Conservation (phyloP, 169 alveolate genomes). For the Plasmodium chabaudi region DNA sequence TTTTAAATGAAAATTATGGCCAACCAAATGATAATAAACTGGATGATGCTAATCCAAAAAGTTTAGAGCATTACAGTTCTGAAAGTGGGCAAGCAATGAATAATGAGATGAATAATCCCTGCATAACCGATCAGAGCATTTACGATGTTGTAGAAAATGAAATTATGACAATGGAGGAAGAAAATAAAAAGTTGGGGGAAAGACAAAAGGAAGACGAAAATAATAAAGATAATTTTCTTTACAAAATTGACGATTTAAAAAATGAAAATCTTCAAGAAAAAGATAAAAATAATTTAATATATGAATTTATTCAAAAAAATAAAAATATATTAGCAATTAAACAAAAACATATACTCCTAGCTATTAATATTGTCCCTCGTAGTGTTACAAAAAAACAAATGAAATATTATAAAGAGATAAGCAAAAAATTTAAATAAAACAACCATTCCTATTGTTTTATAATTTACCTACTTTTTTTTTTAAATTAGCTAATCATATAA, state of each 20-base stretch:
- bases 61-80: no score
- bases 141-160: not conserved
- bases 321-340: constrained; percentile 57
- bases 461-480: no score
- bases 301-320: constrained; percentile 70
- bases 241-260: constrained; percentile 37
- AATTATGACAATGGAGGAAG: not conserved
- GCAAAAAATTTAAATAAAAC: constrained; percentile 60
- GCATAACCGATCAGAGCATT: not conserved
- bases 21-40: no score
- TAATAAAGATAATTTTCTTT: constrained; percentile 6
- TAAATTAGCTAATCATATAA: no score
- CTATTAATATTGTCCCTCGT: constrained; percentile 57
- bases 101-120: no score
- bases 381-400: constrained; percentile 58
- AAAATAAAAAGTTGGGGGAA: not conserved
- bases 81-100: no score
- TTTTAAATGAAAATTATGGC: no score
- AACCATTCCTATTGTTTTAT: no score
- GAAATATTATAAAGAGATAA: constrained; percentile 58
- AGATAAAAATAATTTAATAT: constrained; percentile 65
- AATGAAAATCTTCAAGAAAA: constrained; percentile 40
- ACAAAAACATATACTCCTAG: constrained; percentile 46
- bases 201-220: constrained; percentile 2
- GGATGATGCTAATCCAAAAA: no score